These are phyloP conservation scores for Coemansia furcata DNA, from an alignment of 192 early-diverging fungal genomes.

Conservation along the genomic window DNA sequence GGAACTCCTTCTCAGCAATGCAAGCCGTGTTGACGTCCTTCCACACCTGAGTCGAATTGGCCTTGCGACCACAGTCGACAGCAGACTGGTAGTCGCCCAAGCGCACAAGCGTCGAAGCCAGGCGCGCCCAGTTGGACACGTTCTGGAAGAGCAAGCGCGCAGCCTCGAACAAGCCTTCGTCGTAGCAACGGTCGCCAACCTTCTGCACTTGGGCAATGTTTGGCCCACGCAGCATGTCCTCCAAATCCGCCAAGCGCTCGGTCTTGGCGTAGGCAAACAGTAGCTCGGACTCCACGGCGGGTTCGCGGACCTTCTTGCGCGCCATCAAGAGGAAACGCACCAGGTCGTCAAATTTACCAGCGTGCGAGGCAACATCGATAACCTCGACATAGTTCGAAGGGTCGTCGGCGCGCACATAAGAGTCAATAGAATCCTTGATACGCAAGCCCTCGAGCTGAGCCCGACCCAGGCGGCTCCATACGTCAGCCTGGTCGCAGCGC, in stretches of 20 bases:
- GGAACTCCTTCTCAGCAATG: constrained; percentile 92
- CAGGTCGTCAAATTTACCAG: constrained; percentile 92
- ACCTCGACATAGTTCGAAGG: constrained; percentile 87
- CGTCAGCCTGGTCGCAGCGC: constrained; percentile 82
- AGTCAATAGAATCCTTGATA: constrained; percentile 95
- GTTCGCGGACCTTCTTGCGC: constrained; percentile 93
- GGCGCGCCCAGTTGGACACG: constrained; percentile 96
- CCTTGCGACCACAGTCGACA: constrained; percentile 98
- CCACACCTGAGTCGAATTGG: constrained; percentile 98
- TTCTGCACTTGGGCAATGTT: constrained; percentile 93
- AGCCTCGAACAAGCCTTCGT: constrained; percentile 86
- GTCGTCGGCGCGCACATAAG: constrained; percentile 96
- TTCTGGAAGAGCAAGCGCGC: constrained; percentile 93
- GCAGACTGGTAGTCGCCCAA: constrained; percentile 94
- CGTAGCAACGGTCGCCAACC: constrained; percentile 96
- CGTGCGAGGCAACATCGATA: constrained; percentile 71
- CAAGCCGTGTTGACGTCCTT: constrained; percentile 98
- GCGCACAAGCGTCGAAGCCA: constrained; percentile 95
- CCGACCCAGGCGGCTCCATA: constrained; percentile 94
- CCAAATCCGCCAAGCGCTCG: constrained; percentile 82
- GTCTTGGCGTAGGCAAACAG: constrained; percentile 97
- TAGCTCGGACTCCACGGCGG: constrained; percentile 93
- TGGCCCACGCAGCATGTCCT: constrained; percentile 89
- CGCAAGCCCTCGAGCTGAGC: constrained; percentile 88
- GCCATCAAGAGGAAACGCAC: constrained; percentile 95